phyloP scores from a whole-genome alignment of 768 basidiomycete species.

The Tricholoma terreum region DNA sequence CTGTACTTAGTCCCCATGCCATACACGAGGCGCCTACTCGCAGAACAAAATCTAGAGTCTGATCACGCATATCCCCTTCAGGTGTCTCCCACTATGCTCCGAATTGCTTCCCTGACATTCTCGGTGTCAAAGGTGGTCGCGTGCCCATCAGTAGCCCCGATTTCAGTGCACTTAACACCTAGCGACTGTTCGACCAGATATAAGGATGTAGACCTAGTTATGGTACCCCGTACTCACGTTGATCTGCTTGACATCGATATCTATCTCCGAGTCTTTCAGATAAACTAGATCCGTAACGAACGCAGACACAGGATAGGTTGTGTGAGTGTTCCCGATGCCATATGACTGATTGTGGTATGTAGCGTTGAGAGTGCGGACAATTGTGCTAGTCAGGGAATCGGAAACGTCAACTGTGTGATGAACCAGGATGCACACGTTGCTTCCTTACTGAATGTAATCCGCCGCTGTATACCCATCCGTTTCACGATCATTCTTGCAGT shows the following conservation, averaged over 20 bases:
- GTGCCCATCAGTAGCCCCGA: conserved; percentile 28
- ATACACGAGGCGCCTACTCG: neutral
- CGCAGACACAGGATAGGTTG: conserved; percentile 70
- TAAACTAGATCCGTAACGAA: conserved; percentile 86
- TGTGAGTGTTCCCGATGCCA: conserved; percentile 57
- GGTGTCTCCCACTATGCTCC: neutral
- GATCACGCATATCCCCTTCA: neutral
- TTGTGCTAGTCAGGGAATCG: conserved; percentile 43
- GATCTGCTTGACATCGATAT: conserved; percentile 58
- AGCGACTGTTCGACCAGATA: conserved; percentile 37
- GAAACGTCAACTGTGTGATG: conserved; percentile 2
- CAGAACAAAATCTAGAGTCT: neutral
- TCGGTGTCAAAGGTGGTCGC: conserved; percentile 41
- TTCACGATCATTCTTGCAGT: conserved; percentile 85
- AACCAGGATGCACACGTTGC: neutral
- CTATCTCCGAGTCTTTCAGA: conserved; percentile 59
- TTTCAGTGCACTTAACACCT: conserved; percentile 58
- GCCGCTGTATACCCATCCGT: conserved; percentile 80
- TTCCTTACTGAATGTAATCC: conserved; percentile 73
- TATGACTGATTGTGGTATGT: conserved; percentile 50
- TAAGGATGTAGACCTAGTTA: neutral
- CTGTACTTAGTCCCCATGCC: neutral
- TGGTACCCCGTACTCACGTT: conserved; percentile 44
- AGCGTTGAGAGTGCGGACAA: conserved; percentile 66
- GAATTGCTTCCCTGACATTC: conserved; percentile 43